Evolutionary conservation across 2,329 filamentous ascomycete genomes (phyloP).

Genomic region (Penicillium sp.): DNA sequence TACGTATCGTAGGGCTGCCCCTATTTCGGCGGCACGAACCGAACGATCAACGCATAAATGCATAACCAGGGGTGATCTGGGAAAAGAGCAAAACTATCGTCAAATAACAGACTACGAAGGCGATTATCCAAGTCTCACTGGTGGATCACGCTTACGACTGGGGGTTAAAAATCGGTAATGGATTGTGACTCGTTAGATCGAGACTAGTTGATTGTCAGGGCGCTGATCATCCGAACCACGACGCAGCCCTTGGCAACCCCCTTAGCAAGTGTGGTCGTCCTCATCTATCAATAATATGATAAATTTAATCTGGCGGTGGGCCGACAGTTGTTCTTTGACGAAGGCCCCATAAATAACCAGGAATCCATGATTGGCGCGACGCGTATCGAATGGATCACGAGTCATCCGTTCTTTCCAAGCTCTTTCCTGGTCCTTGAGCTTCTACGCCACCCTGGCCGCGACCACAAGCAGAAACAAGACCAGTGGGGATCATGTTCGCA

Average conservation of each 20-base stretch:
- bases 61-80: not conserved
- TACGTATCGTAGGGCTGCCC: not conserved
- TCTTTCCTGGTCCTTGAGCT: not conserved
- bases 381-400: not conserved
- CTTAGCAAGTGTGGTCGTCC: not conserved
- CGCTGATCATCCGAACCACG: not conserved
- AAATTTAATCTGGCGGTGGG: not conserved
- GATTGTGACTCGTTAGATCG: not conserved
- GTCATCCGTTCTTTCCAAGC: not conserved
- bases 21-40: not conserved
- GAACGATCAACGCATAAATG: not conserved
- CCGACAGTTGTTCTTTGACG: not conserved
- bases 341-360: not conserved
- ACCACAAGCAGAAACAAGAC: not conserved
- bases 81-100: not conserved
- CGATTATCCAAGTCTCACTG: not conserved
- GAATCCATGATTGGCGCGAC: not conserved
- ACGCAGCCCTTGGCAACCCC: not conserved
- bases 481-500: not conserved
- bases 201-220: not conserved
- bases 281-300: not conserved
- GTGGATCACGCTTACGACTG: not conserved
- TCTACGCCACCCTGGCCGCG: not conserved
- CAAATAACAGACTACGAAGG: not conserved
- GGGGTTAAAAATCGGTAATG: not conserved